These are phyloP conservation scores for Epithele typhae DNA, from an alignment of 768 basidiomycete genomes.

Conservation along the genomic window DNA sequence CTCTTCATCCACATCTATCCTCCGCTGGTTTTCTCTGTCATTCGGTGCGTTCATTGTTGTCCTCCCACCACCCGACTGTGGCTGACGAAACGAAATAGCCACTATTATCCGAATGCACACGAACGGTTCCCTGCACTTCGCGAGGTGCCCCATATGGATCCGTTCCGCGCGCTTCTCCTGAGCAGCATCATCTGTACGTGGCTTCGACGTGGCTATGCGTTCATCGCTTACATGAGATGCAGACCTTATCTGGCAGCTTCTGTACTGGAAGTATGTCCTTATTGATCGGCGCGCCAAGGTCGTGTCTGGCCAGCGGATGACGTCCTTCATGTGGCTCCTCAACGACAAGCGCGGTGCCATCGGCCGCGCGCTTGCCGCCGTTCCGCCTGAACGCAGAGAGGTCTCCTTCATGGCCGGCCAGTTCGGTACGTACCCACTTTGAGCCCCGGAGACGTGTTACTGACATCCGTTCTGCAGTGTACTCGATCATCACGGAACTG, in stretches of 20 bases:
- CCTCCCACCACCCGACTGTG: neutral
- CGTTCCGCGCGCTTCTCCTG: conserved; percentile 67
- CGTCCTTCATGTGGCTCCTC: conserved; percentile 83
- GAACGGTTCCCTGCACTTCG: conserved; percentile 81
- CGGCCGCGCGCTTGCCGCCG: conserved; percentile 59
- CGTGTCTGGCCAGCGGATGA: conserved; percentile 85
- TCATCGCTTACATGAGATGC: conserved; percentile 13
- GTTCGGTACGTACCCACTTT: conserved; percentile 44
- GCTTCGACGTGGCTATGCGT: neutral
- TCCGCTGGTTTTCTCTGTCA: conserved; percentile 87
- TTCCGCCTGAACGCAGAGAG: conserved; percentile 61
- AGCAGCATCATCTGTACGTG: conserved; percentile 80
- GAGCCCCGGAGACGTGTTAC: neutral
- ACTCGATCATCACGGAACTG: conserved; percentile 80
- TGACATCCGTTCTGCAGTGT: conserved; percentile 44
- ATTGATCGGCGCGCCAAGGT: conserved; percentile 88
- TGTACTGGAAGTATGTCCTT: conserved; percentile 96
- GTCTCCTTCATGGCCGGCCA: conserved; percentile 82
- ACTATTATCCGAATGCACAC: conserved; percentile 81
- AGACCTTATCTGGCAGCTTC: conserved; percentile 91
- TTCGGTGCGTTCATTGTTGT: conserved; percentile 57
- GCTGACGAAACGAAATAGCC: no score
- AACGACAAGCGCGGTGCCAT: conserved; percentile 86
- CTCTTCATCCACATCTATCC: conserved; percentile 95
- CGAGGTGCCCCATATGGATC: conserved; percentile 65